These are phyloP conservation scores for Backusella luteola DNA, from an alignment of 192 early-diverging fungal species.

Conservation along the genomic window DNA sequence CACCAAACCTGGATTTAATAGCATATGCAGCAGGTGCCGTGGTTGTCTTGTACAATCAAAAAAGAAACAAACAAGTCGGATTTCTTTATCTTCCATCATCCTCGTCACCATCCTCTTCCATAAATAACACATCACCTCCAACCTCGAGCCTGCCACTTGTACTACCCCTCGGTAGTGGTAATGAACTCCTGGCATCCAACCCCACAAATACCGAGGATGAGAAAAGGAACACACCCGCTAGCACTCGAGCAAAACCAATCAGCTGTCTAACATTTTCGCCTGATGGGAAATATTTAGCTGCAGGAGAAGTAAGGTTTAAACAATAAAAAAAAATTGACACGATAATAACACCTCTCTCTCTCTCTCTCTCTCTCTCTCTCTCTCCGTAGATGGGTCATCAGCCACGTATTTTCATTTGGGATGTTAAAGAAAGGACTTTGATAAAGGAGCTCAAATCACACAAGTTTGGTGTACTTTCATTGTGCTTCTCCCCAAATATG, in stretches of 20 bases:
- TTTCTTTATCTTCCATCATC: conserved; percentile 45
- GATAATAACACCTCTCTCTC: neutral
- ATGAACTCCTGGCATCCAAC: neutral
- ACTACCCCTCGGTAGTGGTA: conserved; percentile 3
- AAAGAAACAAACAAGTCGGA: conserved; percentile 60
- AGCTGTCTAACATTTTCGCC: conserved; percentile 71
- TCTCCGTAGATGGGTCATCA: conserved; percentile 67
- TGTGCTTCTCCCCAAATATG: conserved; percentile 72
- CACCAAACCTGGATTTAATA: conserved; percentile 52
- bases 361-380: too few species aligned
- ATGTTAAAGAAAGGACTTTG: conserved; percentile 48
- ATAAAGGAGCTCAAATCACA: conserved; percentile 68
- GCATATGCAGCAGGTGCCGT: conserved; percentile 77
- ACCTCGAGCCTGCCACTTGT: conserved; percentile 7
- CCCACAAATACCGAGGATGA: conserved; percentile 10
- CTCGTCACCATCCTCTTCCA: neutral
- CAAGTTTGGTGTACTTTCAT: conserved; percentile 71
- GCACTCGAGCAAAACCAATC: conserved; percentile 58
- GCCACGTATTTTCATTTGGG: conserved; percentile 74
- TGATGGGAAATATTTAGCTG: conserved; percentile 70
- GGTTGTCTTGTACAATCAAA: conserved; percentile 74
- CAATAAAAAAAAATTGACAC: neutral
- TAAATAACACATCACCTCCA: neutral
- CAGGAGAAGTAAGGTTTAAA: conserved; percentile 62
- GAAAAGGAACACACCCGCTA: conserved; percentile 30